Evolutionary conservation across 169 alveolate species (phyloP).

Genomic region (Eimeria brunetti): DNA sequence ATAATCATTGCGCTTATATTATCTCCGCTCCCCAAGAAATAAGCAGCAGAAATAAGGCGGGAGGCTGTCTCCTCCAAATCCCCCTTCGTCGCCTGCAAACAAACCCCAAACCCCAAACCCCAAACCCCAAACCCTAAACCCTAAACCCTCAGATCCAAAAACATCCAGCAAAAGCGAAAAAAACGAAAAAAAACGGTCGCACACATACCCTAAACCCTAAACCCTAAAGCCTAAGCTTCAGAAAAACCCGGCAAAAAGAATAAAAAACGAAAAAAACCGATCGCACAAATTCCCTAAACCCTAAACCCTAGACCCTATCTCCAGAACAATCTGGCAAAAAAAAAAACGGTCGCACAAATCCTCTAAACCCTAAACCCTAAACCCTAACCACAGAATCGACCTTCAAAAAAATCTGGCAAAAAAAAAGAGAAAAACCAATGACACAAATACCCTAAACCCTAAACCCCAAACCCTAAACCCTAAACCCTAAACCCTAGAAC

Average conservation of each 20-base stretch:
- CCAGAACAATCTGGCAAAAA: no score
- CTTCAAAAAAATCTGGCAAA: neutral
- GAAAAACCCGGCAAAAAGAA: neutral
- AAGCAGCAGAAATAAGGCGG: neutral
- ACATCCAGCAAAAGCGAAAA: neutral
- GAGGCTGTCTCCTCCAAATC: slow-evolving; percentile 25
- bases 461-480: neutral
- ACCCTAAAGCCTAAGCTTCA: neutral
- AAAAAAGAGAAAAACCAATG: no score
- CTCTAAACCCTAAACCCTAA: neutral
- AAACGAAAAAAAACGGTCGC: no score
- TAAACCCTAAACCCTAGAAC: neutral
- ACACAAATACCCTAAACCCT: neutral
- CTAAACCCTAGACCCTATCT: no score
- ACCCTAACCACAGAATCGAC: no score
- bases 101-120: neutral
- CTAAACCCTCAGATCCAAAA: neutral
- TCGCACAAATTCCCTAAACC: neutral
- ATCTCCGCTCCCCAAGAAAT: slow-evolving; percentile 28
- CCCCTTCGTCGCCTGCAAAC: slow-evolving; percentile 23
- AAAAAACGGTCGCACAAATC: no score
- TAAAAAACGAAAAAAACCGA: no score
- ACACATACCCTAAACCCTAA: no score
- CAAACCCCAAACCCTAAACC: no score
- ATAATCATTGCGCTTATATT: slow-evolving; percentile 29